phyloP scores from a whole-genome alignment of 2,329 filamentous ascomycete genomes.

The Fusarium pseudonygamai region DNA sequence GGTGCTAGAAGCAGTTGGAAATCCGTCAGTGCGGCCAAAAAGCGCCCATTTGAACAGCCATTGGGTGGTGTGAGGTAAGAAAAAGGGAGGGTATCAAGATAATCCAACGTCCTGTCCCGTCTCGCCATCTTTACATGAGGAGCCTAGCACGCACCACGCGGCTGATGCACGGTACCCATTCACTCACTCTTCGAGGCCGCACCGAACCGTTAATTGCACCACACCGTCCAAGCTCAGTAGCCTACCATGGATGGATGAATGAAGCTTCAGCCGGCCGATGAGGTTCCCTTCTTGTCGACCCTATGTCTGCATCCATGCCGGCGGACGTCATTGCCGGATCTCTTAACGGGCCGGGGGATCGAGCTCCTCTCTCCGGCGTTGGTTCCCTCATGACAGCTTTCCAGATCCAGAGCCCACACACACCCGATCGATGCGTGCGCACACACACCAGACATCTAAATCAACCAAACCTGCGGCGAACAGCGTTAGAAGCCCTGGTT shows the following conservation, averaged over 20 bases:
- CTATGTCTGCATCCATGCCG: constrained; percentile 21
- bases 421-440: constrained; percentile 34
- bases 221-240: constrained; percentile 27
- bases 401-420: constrained; percentile 36
- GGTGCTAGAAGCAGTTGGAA: constrained; percentile 35
- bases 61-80: constrained; percentile 31
- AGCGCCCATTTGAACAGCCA: constrained; percentile 12
- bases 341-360: constrained; percentile 33
- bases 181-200: constrained; percentile 9
- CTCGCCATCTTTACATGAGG: constrained; percentile 25
- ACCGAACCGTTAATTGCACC: constrained; percentile 23
- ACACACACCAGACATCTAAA: constrained; percentile 29
- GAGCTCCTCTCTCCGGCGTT: constrained; percentile 22
- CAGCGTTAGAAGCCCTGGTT: constrained; percentile 13
- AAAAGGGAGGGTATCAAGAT: constrained; percentile 39
- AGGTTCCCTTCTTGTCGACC: constrained; percentile 17
- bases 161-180: constrained; percentile 28
- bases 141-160: constrained; percentile 34
- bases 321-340: constrained; percentile 35
- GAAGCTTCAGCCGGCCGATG: constrained; percentile 8
- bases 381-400: constrained; percentile 38
- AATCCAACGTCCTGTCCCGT: constrained; percentile 29
- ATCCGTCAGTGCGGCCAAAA: constrained; percentile 30
- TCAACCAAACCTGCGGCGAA: constrained; percentile 23
- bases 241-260: constrained; percentile 1